Conservation (phyloP, 352 stramenopile genomes). For the Globisporangium spiculum region DNA sequence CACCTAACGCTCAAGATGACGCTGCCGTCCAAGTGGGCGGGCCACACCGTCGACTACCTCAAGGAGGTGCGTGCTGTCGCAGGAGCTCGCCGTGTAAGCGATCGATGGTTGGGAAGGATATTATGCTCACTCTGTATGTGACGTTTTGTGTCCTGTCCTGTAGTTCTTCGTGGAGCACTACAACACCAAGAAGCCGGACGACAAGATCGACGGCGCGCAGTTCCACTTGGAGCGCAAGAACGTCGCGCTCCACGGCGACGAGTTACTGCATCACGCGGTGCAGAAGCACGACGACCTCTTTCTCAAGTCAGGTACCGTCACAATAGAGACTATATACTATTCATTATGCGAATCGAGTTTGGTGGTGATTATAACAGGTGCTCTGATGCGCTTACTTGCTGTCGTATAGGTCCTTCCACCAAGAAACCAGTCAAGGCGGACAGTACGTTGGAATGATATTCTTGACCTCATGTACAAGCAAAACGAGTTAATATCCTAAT, state of each 20-base stretch:
- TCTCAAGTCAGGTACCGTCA: constrained; percentile 47
- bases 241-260: constrained; percentile 58
- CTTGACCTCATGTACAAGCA: neutral
- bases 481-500: neutral
- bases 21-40: constrained; percentile 82
- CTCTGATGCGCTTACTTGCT: neutral
- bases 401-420: constrained; percentile 34
- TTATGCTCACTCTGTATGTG: neutral
- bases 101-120: neutral
- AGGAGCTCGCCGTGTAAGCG: neutral
- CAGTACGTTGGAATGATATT: constrained; percentile 26
- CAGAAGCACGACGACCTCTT: constrained; percentile 88
- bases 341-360: too few relatives aligned
- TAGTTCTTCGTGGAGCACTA: constrained; percentile 91
- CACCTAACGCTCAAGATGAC: constrained; percentile 87
- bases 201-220: constrained; percentile 42
- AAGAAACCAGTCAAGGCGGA: constrained; percentile 44
- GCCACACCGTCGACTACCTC: constrained; percentile 78
- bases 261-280: constrained; percentile 74
- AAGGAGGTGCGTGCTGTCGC: constrained; percentile 44
- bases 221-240: constrained; percentile 79
- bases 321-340: neutral
- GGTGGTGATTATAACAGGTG: neutral
- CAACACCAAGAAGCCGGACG: constrained; percentile 85
- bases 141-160: neutral